Percentiles rank a stretch among this genome's conserved stretches.
Evolutionary conservation across 2,329 filamentous ascomycete species (phyloP).

Genomic region (Truncatella angustata): DNA sequence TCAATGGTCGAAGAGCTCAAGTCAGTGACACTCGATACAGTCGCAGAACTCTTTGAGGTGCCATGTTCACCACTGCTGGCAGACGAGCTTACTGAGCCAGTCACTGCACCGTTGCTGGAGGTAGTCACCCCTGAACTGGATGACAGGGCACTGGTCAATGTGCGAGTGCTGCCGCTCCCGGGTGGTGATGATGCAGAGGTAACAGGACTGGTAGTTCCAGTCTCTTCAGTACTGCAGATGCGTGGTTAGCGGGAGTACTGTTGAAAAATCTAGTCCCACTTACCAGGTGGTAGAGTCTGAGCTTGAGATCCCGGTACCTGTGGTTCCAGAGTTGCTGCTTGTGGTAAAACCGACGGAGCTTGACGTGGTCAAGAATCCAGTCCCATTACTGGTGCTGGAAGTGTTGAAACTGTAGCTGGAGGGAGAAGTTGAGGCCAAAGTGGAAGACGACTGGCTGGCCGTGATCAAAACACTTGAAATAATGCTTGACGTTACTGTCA

Average conservation of each 20-base stretch:
- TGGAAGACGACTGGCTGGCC: not conserved
- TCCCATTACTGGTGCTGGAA: not conserved
- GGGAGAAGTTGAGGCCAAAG: not conserved
- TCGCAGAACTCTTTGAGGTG: not conserved
- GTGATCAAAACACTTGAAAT: no score
- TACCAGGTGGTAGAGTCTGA: not conserved
- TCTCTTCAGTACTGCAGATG: not conserved
- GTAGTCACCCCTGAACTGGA: not conserved
- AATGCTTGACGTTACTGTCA: no score
- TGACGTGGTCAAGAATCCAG: not conserved
- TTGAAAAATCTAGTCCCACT: not conserved
- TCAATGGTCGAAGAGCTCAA: not conserved
- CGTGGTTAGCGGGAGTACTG: no score
- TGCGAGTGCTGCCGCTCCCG: not conserved
- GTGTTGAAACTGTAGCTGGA: not conserved
- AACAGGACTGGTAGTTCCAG: not conserved
- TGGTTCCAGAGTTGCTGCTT: conserved; percentile 1
- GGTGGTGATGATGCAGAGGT: not conserved
- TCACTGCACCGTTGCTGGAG: not conserved
- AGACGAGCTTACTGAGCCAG: not conserved
- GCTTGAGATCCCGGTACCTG: not conserved
- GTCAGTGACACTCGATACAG: no score
- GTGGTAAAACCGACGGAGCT: not conserved
- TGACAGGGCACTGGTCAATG: not conserved
- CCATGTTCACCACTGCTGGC: not conserved